These are phyloP conservation scores for Lathyrus sativus DNA, from an alignment of 306 rosid species.

Conservation along the genomic window DNA sequence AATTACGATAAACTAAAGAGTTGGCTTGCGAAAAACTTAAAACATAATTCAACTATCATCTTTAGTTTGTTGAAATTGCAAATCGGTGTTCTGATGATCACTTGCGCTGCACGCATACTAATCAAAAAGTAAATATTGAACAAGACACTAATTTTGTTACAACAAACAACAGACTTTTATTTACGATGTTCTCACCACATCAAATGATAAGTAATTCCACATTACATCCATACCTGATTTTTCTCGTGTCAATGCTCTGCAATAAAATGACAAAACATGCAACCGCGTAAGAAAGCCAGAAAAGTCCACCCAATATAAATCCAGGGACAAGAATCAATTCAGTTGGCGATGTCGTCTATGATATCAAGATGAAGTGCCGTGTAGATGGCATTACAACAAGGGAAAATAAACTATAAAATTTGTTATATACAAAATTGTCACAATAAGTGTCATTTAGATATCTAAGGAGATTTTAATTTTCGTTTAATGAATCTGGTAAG, in stretches of 20 bases:
- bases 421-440: slow-evolving; percentile 39
- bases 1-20: background rate
- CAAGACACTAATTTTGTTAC: background rate
- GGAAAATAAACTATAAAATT: background rate
- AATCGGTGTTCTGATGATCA: background rate
- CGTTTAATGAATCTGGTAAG: background rate
- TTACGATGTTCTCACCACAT: background rate
- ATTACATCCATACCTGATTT: background rate
- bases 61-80: background rate
- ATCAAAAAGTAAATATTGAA: background rate
- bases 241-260: background rate
- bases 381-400: slow-evolving; percentile 22
- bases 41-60: background rate
- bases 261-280: slow-evolving; percentile 8
- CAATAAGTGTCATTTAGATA: slow-evolving; percentile 34
- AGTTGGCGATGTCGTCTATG: slow-evolving; percentile 13
- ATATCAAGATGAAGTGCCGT: background rate
- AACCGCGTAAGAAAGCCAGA: background rate
- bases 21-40: background rate
- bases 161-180: background rate
- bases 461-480: background rate
- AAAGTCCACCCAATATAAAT: background rate
- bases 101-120: background rate
- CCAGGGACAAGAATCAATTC: slow-evolving; percentile 6
- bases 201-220: background rate